phyloP scores from a whole-genome alignment of 1,284 basidiomycete species.

The Termitomyces sp. region DNA sequence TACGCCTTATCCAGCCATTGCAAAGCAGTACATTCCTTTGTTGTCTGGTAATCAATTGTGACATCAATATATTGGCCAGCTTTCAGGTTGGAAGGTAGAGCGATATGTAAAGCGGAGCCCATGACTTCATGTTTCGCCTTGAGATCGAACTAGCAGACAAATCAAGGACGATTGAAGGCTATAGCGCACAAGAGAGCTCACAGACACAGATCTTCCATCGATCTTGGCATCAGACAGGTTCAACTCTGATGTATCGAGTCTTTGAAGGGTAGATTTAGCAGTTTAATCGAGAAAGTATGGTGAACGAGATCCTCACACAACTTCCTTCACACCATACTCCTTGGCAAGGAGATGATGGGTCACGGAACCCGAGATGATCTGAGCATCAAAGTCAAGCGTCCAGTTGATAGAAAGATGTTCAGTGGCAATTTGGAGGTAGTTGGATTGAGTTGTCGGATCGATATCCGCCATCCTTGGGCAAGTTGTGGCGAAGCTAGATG shows the following conservation, averaged over 20 bases:
- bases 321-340: slow-evolving; percentile 56
- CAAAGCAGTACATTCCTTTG: slow-evolving; percentile 76
- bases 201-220: slow-evolving; percentile 43
- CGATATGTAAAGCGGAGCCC: slow-evolving; percentile 63
- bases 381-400: slow-evolving; percentile 72
- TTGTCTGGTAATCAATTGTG: slow-evolving; percentile 70
- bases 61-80: slow-evolving; percentile 48
- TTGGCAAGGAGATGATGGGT: slow-evolving; percentile 61
- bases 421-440: slow-evolving; percentile 68
- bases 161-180: slow-evolving; percentile 5
- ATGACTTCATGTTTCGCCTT: slow-evolving; percentile 59
- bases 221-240: slow-evolving; percentile 59
- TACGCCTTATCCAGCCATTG: slow-evolving; percentile 90
- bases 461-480: slow-evolving; percentile 10
- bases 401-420: slow-evolving; percentile 77
- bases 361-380: slow-evolving; percentile 70
- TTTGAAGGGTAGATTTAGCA: slow-evolving; percentile 21
- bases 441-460: slow-evolving; percentile 78
- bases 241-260: slow-evolving; percentile 79
- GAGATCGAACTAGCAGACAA: slow-evolving; percentile 42
- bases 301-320: slow-evolving; percentile 40
- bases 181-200: slow-evolving; percentile 26
- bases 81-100: slow-evolving; percentile 37
- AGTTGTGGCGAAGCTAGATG: not conserved
- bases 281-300: not conserved